A percentile compares a stretch with the other conserved stretches of the same genome.
phyloP scores from a whole-genome alignment of 768 basidiomycete species.

The Auriscalpium orientale region DNA sequence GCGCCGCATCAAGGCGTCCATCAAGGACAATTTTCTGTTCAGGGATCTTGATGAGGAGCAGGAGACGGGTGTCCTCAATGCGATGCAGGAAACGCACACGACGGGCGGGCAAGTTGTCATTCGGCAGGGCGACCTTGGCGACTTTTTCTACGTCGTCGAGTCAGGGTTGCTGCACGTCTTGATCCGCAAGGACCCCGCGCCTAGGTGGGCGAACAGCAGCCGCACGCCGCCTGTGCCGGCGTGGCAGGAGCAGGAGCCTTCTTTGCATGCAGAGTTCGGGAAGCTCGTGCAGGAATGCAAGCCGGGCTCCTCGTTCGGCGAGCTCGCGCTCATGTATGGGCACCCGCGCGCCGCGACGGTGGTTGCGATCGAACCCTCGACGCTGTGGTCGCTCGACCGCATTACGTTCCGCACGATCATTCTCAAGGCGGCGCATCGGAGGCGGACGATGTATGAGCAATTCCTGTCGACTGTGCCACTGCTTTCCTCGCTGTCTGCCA shows the following conservation, averaged over 20 bases:
- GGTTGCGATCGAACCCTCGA: constrained; percentile 71
- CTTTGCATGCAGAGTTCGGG: constrained; percentile 65
- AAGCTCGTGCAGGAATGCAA: constrained; percentile 79
- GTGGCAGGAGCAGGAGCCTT: constrained; percentile 50
- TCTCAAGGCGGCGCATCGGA: constrained; percentile 82
- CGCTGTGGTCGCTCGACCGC: constrained; percentile 92
- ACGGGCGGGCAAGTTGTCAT: constrained; percentile 82
- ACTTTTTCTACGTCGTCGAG: constrained; percentile 97
- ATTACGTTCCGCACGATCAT: constrained; percentile 98
- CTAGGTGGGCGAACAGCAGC: constrained; percentile 44
- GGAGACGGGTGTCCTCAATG: constrained; percentile 83
- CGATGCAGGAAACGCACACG: constrained; percentile 85
- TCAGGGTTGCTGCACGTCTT: constrained; percentile 80
- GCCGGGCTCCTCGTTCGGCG: constrained; percentile 86
- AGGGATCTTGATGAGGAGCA: constrained; percentile 96
- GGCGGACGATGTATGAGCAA: constrained; percentile 92
- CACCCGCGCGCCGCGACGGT: constrained; percentile 95
- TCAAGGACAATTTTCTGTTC: constrained; percentile 88
- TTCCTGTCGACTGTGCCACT: constrained; percentile 90
- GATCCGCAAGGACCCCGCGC: constrained; percentile 59
- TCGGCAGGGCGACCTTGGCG: constrained; percentile 93
- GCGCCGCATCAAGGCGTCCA: constrained; percentile 79
- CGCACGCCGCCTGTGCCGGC: constrained; percentile 30
- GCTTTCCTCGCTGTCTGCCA: constrained; percentile 75
- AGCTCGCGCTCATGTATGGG: constrained; percentile 97